Evolutionary conservation across 164 flowering plant genomes (phyloP), one percentile per base, ranked within the genome.

Genomic region (Akebia trifoliata): DNA sequence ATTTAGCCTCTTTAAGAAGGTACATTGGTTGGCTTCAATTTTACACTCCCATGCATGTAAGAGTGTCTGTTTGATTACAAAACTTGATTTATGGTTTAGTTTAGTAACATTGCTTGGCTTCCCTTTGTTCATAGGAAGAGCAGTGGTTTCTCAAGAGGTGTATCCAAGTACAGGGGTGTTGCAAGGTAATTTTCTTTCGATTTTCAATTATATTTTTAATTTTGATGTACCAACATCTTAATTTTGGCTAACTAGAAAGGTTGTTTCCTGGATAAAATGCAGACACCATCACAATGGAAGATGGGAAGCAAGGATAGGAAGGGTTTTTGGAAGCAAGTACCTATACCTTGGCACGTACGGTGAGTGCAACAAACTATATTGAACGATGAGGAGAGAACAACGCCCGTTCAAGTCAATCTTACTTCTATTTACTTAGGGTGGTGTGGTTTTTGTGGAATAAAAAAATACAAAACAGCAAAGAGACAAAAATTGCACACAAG

Each of bases 281-380:
- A 81, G 82, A 71, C 85, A 80, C 60, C 87, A 80, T 68, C 81
- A 82, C 59, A 82, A 78, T 66, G 86, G 87, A 22, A 76, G 87
- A 77, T 86, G 90, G 86, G 93, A 86, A 68, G 90, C 87, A 62
- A 78, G 90, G 57, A 81, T 80, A 8, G 87, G 89, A 18, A 76
- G 89, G 59, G 87, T 80, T 14, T 83, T 80, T 35, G 89, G 89
- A 29, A 85, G 83, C 79, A 82, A 85, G 69, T 85, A 85, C 62
- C 85, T 85, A 44, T 79, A 78, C 65, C 81, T 79, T 45, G 87
- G 87, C 48, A 82, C 84, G 24, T 79, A 82, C 68, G 55, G 84
- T 82, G 31, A 76, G 74, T 60, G 44, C 10, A 50, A 35, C 15
- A 18, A 8, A 30, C 45, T 29, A 1, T 28, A 2, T 9, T n/a